These are phyloP conservation scores for Pseudogymnoascus sp. DNA, from an alignment of 2,329 filamentous ascomycete genomes.

Conservation along the genomic window DNA sequence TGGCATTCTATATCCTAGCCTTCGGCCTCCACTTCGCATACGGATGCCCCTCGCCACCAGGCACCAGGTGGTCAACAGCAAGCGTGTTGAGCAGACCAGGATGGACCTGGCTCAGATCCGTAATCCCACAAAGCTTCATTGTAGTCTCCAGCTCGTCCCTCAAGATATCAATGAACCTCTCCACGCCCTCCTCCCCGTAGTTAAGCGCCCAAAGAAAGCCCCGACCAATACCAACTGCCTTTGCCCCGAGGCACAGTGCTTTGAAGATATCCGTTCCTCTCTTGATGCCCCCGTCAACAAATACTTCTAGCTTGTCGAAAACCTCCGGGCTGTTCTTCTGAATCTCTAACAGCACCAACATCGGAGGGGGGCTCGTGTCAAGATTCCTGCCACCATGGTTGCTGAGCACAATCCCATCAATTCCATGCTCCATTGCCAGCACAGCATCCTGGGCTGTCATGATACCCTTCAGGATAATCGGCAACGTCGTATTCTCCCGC, in stretches of 20 bases:
- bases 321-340: constrained; percentile 53
- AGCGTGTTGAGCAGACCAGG: constrained; percentile 52
- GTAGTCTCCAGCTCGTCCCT: constrained; percentile 57
- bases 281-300: constrained; percentile 57
- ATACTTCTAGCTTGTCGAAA: constrained; percentile 52
- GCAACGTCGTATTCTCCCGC: constrained; percentile 45
- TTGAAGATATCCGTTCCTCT: constrained; percentile 61
- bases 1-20: constrained; percentile 20
- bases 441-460: constrained; percentile 57
- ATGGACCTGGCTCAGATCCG: constrained; percentile 50
- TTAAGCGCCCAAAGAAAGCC: constrained; percentile 52
- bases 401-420: constrained; percentile 59
- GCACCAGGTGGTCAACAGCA: constrained; percentile 40
- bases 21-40: constrained; percentile 33
- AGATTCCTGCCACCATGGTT: constrained; percentile 60
- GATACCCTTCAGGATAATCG: constrained; percentile 62
- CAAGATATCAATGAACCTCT: constrained; percentile 43
- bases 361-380: constrained; percentile 43
- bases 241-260: constrained; percentile 56
- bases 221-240: constrained; percentile 54
- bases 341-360: constrained; percentile 55
- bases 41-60: constrained; percentile 35
- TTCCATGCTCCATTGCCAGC: constrained; percentile 49
- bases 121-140: constrained; percentile 59
- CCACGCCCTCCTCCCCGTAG: constrained; percentile 48